Conservation (phyloP, 2,329 filamentous ascomycete species). For the Alternaria sp. region DNA sequence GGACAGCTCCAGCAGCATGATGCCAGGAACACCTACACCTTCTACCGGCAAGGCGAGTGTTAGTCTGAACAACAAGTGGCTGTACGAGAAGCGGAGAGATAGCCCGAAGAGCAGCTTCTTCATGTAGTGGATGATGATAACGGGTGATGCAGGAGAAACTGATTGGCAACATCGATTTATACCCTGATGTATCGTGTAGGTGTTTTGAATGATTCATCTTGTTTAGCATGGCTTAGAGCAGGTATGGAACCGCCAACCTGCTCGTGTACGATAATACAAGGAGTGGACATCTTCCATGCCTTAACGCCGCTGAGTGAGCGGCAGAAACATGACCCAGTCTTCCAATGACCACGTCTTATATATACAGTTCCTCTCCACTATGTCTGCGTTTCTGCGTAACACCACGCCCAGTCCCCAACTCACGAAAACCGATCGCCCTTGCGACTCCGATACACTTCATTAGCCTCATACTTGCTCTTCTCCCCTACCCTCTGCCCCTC, state of each 20-base stretch:
- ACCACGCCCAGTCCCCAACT: neutral
- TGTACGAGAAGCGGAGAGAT: constrained; percentile 81
- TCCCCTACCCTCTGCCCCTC: constrained; percentile 72
- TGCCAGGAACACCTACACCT: constrained; percentile 74
- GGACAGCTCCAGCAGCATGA: constrained; percentile 52
- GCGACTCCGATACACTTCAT: constrained; percentile 74
- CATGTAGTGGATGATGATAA: constrained; percentile 18
- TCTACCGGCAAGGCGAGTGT: constrained; percentile 69
- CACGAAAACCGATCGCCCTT: constrained; percentile 83
- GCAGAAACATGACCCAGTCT: neutral
- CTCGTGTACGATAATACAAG: constrained; percentile 15
- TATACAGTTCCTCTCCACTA: neutral
- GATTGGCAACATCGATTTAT: constrained; percentile 37
- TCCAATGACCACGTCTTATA: neutral
- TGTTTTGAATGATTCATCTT: constrained; percentile 21
- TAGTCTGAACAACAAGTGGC: constrained; percentile 89
- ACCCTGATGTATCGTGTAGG: constrained; percentile 46
- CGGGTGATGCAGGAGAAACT: neutral
- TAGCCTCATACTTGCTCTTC: constrained; percentile 91
- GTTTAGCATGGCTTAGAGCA: constrained; percentile 10
- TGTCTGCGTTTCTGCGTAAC: neutral
- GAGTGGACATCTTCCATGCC: constrained; percentile 20
- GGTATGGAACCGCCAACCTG: neutral
- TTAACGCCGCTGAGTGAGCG: neutral
- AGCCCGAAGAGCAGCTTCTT: constrained; percentile 55